Evolutionary conservation across 140 eudicot genomes (phyloP).

Genomic region (Ambrosia hybrid): DNA sequence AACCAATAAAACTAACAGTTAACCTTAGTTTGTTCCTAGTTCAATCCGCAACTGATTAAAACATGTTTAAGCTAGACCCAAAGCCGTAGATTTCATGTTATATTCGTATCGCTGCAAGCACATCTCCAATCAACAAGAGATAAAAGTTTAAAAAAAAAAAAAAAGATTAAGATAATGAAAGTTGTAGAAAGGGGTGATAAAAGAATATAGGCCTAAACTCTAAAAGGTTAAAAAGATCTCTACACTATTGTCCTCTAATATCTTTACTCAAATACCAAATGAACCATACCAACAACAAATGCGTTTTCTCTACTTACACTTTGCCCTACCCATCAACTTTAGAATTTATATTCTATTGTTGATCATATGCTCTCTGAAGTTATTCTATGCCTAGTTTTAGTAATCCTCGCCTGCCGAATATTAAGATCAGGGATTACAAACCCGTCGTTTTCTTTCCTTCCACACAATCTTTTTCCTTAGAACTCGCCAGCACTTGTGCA

Average conservation of each 20-base stretch:
- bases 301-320: slow-evolving; percentile 34
- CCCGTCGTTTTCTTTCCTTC: slow-evolving; percentile 13
- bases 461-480: background rate
- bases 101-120: background rate
- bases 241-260: slow-evolving; percentile 28
- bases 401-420: slow-evolving; percentile 41
- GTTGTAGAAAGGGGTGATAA: background rate
- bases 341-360: slow-evolving; percentile 35
- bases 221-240: slow-evolving; percentile 31
- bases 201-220: background rate
- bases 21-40: too few relatives aligned
- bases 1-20: too few relatives aligned
- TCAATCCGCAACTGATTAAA: too few relatives aligned
- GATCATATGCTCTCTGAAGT: slow-evolving; percentile 18
- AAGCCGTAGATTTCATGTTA: too few relatives aligned
- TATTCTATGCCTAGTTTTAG: slow-evolving; percentile 27
- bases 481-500: slow-evolving; percentile 9
- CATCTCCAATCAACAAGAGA: background rate
- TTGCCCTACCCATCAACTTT: slow-evolving; percentile 33
- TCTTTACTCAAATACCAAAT: slow-evolving; percentile 24
- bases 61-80: too few relatives aligned
- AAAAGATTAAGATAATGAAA: background rate
- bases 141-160: background rate
- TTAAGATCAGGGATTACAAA: slow-evolving; percentile 65
- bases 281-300: slow-evolving; percentile 6